Base-by-base conservation (phyloP, 305 asterid genomes). In the Fraxinus dipetala region DNA sequence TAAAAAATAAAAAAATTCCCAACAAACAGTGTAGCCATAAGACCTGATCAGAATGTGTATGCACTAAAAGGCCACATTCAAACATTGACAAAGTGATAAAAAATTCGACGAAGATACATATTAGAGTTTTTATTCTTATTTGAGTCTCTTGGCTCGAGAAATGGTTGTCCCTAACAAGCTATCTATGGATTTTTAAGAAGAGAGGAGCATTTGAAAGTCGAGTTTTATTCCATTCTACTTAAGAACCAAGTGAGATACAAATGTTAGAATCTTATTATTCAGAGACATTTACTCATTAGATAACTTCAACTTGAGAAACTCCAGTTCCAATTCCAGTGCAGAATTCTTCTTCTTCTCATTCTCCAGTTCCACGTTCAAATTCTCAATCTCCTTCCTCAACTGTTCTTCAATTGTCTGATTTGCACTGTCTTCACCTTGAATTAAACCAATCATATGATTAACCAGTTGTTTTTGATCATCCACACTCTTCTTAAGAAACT, bases 381-480 rank as follows among this genome's bases (percentile, higher is more conserved):
- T 83, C 82, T 86, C 91, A 72, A 89, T 80, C 86, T 77, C 88
- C 84, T 89, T 80, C 87, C 86, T 73, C 89, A 85, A 13, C 45
- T 91, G 80, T 22, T 90, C 97, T 83, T 92, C 91, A 48, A 82
- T 85, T 69, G 54, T 86, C 82, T 54, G 73, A 82, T 87, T 91
- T 10, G 48, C 85, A 59, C 51, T 31, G 40, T 83, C 87, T 76
- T 78, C 92, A 70, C 90, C 91, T 3, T 86, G 54, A 0, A 91
- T 8, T 20, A 81, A 63, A 0, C 86, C 88, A 18, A 93, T 94
- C 82, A 91, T 54, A 48, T 85, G 79, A 81, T 43, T 85, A 78
- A 94, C 95, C 72, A 85, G 84, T 31, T 79, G 83, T 77, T 85
- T 88, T 45, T 94, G 97, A 78, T 88, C 88, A 76, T 91, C 94